Percentiles rank a stretch among this genome's conserved stretches.
Conservation (phyloP, 169 alveolate species). For the Pseudocohnilembus persalinus region DNA sequence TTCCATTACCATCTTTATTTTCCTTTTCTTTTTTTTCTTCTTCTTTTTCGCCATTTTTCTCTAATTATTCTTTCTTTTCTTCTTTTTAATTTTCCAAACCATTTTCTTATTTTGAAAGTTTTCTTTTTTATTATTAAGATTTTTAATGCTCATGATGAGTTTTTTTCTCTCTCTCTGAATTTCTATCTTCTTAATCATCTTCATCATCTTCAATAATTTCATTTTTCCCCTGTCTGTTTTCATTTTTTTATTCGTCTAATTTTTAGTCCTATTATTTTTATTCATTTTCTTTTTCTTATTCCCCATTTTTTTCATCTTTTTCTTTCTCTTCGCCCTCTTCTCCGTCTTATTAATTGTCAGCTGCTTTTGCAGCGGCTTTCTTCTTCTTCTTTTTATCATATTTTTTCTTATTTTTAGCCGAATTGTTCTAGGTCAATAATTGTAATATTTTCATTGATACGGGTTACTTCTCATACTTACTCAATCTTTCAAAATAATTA, state of each 20-base stretch:
- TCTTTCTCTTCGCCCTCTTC: constrained; percentile 21
- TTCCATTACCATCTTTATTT: not conserved
- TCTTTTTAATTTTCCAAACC: constrained; percentile 23
- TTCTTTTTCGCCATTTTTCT: constrained; percentile 13
- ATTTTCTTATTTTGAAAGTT: not conserved
- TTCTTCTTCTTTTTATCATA: constrained; percentile 46
- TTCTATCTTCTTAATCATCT: constrained; percentile 13
- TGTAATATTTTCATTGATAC: constrained; percentile 44
- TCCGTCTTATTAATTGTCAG: constrained; percentile 3
- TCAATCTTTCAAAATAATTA: not conserved
- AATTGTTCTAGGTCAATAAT: constrained; percentile 39
- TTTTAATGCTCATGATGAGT: not conserved
- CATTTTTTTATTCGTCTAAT: not conserved
- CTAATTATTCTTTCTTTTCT: constrained; percentile 8
- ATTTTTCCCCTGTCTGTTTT: constrained; percentile 1
- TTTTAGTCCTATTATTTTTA: constrained; percentile 3
- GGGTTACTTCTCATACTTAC: constrained; percentile 35
- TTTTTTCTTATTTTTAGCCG: constrained; percentile 54
- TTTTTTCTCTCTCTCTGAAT: constrained; percentile 1
- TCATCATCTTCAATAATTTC: not conserved
- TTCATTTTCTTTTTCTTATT: constrained; percentile 7
- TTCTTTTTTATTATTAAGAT: too few relatives aligned
- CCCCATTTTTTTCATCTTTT: constrained; percentile 3
- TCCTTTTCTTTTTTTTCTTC: constrained; percentile 25
- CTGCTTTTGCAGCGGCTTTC: constrained; percentile 42